Base-by-base conservation (phyloP, 2,329 filamentous ascomycete genomes). In the Fusarium nisikadoi region DNA sequence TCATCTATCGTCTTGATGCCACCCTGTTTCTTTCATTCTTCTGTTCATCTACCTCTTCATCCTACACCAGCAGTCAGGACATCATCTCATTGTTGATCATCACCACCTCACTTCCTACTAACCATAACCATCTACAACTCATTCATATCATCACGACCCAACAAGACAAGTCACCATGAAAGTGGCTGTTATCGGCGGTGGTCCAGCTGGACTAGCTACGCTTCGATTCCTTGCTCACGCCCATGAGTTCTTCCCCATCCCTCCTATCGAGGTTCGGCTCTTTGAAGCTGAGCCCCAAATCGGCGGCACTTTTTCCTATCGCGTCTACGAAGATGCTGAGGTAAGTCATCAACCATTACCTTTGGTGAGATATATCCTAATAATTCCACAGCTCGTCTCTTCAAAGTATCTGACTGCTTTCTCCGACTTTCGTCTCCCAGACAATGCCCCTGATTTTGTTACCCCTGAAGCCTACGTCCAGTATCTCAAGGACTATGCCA, bases 371-470 rank as follows among this genome's bases (percentile, higher is more conserved):
- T 27, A 36, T 3, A 54, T 47, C 7, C 12, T 33, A 36, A 50
- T 20, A n/a, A 4, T 25, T 7, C 47, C 6, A 2, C 45, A 83
- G 81, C 80, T 86, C 4, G 85, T 87, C 3, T 85, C 83, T 3
- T 86, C 84, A 6, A 86, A 86, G 67, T 85, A 86, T 46, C 79
- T 88, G 13, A 87, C 85, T 1, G 78, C 83, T 23, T 87, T 87
- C 68, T 87, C 85, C 2, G 85, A 87, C 69, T 85, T 84, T 64
- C 81, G 85, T 2, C 79, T 84, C 9, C 77, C 83, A 4, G 54
- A 77, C 3, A 80, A 84, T 14, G 80, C 80, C 2, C 81, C 84
- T 12, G 85, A 86, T 66, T 87, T 87, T 62, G 70, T 86, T 12
- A 81, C 80, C 5, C 80, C 82, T 1, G 68, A 78, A 12, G 73